Evolutionary conservation across 169 alveolate genomes (phyloP).

Genomic region (Plasmodium gonderi): DNA sequence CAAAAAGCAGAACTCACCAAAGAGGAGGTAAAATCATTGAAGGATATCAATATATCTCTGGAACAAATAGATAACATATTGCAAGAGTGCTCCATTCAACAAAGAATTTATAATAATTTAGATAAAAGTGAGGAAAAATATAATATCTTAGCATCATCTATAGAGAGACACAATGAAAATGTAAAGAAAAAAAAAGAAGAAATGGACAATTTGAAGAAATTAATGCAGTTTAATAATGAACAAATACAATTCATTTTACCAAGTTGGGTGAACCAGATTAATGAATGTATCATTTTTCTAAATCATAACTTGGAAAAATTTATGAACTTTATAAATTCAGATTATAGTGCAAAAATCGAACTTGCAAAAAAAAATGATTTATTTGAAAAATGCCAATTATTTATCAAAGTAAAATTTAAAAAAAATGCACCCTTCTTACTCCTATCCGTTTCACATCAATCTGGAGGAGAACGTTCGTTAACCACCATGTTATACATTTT

Average conservation of each 20-base stretch:
- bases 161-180: constrained; percentile 69
- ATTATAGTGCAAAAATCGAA: constrained; percentile 80
- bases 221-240: not conserved
- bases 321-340: constrained; percentile 79
- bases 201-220: not conserved
- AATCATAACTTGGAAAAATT: constrained; percentile 77
- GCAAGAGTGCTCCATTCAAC: constrained; percentile 77
- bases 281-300: constrained; percentile 70
- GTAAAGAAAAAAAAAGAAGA: constrained; percentile 69
- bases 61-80: constrained; percentile 76
- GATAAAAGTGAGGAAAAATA: constrained; percentile 76
- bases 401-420: constrained; percentile 78
- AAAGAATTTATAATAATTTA: constrained; percentile 75
- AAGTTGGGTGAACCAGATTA: constrained; percentile 75
- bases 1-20: constrained; percentile 68
- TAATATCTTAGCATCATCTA: constrained; percentile 66
- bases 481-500: constrained; percentile 84
- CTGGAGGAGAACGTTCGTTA: constrained; percentile 86
- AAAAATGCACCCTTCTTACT: constrained; percentile 78
- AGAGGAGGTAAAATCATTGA: constrained; percentile 41
- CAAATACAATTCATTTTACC: constrained; percentile 27
- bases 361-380: constrained; percentile 77
- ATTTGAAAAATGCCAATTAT: constrained; percentile 77
- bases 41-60: constrained; percentile 64
- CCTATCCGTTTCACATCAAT: constrained; percentile 82